Conservation (phyloP, 2,329 filamentous ascomycete species). For the Zymoseptoria brevis region DNA sequence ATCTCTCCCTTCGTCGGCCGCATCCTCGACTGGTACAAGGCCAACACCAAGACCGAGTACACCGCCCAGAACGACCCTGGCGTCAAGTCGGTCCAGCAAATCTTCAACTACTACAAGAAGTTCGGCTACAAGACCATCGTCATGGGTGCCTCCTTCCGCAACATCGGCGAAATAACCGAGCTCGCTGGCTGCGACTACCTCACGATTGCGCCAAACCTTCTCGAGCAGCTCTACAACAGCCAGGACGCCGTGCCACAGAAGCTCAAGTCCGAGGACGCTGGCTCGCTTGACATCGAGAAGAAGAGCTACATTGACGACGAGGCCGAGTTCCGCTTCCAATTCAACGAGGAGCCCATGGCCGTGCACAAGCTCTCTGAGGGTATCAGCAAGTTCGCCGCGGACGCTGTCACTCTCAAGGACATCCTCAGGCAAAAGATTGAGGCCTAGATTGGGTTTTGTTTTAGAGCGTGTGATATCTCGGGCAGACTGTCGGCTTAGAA, state of each 20-base stretch:
- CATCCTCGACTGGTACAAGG: slow-evolving; percentile 99
- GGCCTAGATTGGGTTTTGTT: slow-evolving; percentile 12
- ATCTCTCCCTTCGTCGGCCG: slow-evolving; percentile 99
- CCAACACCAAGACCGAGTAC: slow-evolving; percentile 88
- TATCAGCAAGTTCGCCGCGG: slow-evolving; percentile 98
- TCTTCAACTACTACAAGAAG: slow-evolving; percentile 99
- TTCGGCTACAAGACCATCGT: slow-evolving; percentile 98
- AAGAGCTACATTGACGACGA: slow-evolving; percentile 87
- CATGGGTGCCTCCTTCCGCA: slow-evolving; percentile 99
- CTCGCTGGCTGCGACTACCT: slow-evolving; percentile 97
- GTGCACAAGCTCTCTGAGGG: slow-evolving; percentile 98
- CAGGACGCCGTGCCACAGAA: slow-evolving; percentile 78
- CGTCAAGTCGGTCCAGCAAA: slow-evolving; percentile 84
- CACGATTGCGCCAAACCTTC: slow-evolving; percentile 90
- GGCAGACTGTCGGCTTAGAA: neutral
- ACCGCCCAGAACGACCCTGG: slow-evolving; percentile 83
- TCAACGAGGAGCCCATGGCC: slow-evolving; percentile 99
- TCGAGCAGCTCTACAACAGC: slow-evolving; percentile 90
- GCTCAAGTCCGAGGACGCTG: slow-evolving; percentile 64
- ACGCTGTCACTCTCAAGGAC: slow-evolving; percentile 86
- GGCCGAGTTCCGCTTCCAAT: slow-evolving; percentile 89
- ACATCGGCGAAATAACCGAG: slow-evolving; percentile 92
- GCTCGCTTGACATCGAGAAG: slow-evolving; percentile 70
- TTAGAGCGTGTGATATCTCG: neutral
- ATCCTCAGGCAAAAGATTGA: slow-evolving; percentile 80